A percentile compares a stretch with the other conserved stretches of the same genome.
These are phyloP conservation scores for Heterobasidion occidentale DNA, from an alignment of 1,284 basidiomycete genomes.

Conservation along the genomic window DNA sequence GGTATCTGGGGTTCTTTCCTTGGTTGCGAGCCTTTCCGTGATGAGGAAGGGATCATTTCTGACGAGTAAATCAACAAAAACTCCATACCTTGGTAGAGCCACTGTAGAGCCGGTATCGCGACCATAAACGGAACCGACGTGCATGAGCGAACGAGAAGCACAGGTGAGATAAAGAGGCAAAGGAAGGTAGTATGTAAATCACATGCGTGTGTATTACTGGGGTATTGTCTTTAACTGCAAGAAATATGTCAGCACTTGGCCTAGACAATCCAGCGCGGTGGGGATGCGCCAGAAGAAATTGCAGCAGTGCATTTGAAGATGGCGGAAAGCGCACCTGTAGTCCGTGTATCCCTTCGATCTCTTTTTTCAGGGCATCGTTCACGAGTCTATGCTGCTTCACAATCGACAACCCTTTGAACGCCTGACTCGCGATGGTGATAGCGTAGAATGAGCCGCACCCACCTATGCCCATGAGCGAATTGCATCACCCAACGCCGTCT, in stretches of 20 bases:
- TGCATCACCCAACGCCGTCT: not conserved
- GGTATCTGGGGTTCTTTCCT: no score
- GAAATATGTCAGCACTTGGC: not conserved
- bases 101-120: no score
- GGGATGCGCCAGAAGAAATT: not conserved
- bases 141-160: no score
- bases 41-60: no score
- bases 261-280: not conserved
- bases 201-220: not conserved
- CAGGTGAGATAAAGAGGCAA: no score
- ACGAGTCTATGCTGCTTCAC: constrained; percentile 95
- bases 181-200: not conserved
- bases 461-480: constrained; percentile 37
- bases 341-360: constrained; percentile 91
- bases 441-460: constrained; percentile 97
- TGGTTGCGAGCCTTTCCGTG: no score
- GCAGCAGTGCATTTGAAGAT: not conserved
- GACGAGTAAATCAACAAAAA: no score
- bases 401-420: constrained; percentile 81
- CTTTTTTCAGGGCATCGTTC: constrained; percentile 81
- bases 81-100: no score
- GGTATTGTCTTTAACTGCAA: constrained; percentile 11
- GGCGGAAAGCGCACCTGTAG: constrained; percentile 64
- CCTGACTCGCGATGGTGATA: constrained; percentile 78
- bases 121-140: no score